Conservation (phyloP, 257 asterid genomes). For the Osmanthus fragrans region DNA sequence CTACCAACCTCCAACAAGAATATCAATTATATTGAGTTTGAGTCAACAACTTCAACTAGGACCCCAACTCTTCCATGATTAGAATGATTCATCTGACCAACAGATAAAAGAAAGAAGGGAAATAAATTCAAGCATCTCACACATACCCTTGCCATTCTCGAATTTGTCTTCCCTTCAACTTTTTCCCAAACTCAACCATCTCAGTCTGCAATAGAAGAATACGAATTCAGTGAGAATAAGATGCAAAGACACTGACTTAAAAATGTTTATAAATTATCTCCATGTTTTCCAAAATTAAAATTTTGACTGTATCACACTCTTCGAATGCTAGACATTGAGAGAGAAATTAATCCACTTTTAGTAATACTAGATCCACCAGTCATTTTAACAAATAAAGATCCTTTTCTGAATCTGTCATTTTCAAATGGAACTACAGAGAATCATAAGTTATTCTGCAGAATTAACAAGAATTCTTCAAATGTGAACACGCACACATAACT, state of each 20-base stretch:
- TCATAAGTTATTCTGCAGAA: neutral
- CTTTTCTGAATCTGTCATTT: neutral
- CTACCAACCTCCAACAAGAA: slow-evolving; percentile 13
- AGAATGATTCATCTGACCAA: slow-evolving; percentile 10
- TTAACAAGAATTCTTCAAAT: neutral
- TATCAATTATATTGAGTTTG: neutral
- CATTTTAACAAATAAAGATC: slow-evolving; percentile 3
- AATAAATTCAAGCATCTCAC: neutral
- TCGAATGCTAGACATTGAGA: neutral
- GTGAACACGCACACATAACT: neutral
- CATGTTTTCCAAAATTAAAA: neutral
- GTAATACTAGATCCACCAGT: neutral
- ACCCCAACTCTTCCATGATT: slow-evolving; percentile 11
- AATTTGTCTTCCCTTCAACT: slow-evolving; percentile 21
- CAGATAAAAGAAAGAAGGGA: neutral
- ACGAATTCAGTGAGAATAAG: neutral
- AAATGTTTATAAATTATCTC: neutral
- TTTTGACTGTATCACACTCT: neutral
- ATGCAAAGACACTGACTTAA: neutral
- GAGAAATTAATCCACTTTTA: slow-evolving; percentile 5
- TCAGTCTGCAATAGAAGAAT: neutral
- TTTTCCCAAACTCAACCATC: slow-evolving; percentile 17
- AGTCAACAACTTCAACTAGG: slow-evolving; percentile 6
- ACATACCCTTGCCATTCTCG: slow-evolving; percentile 17
- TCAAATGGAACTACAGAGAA: slow-evolving; percentile 10